phyloP scores from a whole-genome alignment of 1,284 basidiomycete genomes.

The Leucoagaricus sp. region DNA sequence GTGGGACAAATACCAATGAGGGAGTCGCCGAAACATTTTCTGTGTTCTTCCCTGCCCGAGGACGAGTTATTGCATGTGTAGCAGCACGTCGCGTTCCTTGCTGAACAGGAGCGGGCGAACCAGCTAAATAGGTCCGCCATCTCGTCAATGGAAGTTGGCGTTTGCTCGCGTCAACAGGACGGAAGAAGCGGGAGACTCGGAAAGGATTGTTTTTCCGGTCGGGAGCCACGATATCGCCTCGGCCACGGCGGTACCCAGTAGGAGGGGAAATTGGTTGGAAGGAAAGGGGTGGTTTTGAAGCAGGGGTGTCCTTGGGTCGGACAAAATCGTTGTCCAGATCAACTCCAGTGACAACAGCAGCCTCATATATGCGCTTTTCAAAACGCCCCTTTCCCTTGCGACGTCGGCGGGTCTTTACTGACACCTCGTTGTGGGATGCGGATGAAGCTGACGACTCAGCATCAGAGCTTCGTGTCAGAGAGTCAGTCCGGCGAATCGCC shows the following conservation, averaged over 20 bases:
- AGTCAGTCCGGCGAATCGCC: neutral
- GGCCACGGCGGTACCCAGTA: conserved; percentile 18
- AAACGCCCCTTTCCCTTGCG: conserved; percentile 20
- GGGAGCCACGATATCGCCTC: neutral
- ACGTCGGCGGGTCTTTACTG: conserved; percentile 17
- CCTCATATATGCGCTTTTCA: conserved; percentile 26
- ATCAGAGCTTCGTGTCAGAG: neutral
- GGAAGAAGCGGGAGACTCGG: neutral
- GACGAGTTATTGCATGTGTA: neutral
- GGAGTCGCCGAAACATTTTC: neutral
- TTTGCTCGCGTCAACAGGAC: neutral
- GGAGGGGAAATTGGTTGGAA: conserved; percentile 17
- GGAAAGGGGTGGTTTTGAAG: conserved; percentile 15
- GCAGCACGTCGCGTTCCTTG: neutral
- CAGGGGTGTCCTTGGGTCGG: conserved; percentile 11
- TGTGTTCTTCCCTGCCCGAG: neutral
- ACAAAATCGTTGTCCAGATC: conserved; percentile 22
- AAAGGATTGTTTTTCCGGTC: neutral
- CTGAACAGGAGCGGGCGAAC: neutral
- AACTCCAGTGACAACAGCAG: conserved; percentile 25
- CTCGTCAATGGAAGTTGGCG: neutral
- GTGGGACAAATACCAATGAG: conserved; percentile 29
- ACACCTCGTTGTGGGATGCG: conserved; percentile 19
- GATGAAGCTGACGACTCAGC: neutral
- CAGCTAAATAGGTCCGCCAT: neutral